These are phyloP conservation scores for Brassica nigra DNA, from an alignment of 345 rosid species.

Conservation along the genomic window DNA sequence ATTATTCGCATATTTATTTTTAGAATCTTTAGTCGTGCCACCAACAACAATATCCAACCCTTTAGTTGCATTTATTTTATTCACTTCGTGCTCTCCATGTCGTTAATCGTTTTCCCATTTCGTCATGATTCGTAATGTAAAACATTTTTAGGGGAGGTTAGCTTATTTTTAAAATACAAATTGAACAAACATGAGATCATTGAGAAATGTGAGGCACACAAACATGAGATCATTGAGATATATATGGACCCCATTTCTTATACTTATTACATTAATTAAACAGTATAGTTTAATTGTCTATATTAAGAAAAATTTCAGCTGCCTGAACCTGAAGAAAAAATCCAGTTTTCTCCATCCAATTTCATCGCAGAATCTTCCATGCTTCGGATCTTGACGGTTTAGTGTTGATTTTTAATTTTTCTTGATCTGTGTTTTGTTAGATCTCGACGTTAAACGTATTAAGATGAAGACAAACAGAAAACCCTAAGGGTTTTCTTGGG, in stretches of 20 bases:
- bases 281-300: conserved; percentile 35
- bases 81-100: conserved; percentile 43
- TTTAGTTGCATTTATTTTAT: background rate
- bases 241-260: conserved; percentile 26
- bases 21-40: background rate
- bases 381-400: conserved; percentile 26
- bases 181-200: background rate
- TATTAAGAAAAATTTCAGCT: conserved; percentile 36
- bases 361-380: conserved; percentile 21
- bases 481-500: conserved; percentile 38
- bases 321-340: conserved; percentile 29
- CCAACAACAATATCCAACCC: background rate
- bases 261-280: background rate
- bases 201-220: conserved; percentile 40
- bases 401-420: background rate
- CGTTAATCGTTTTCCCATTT: background rate
- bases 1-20: background rate
- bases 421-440: conserved; percentile 27
- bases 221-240: conserved; percentile 32
- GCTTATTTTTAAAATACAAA: background rate
- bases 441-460: background rate
- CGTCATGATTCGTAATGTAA: conserved; percentile 11
- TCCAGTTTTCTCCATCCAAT: conserved; percentile 4
- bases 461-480: conserved; percentile 4
- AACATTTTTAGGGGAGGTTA: background rate